Conservation (phyloP, 2,329 filamentous ascomycete species). For the Neonectria magnoliae region DNA sequence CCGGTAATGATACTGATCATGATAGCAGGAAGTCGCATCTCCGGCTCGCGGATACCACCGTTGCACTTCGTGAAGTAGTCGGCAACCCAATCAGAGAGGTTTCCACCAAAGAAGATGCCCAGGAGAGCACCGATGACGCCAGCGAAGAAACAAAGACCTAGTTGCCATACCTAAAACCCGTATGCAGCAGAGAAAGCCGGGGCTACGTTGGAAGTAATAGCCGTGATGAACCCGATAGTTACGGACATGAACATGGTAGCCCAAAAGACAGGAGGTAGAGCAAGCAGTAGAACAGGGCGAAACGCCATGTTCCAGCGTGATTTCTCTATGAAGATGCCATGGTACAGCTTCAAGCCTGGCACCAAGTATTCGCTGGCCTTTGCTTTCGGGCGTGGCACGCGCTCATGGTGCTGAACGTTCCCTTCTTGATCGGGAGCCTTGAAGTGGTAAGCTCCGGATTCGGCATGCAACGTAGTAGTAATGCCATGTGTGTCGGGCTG, state of each 20-base stretch:
- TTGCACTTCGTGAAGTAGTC: conserved; percentile 47
- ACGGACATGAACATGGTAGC: conserved; percentile 61
- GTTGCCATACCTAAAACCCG: conserved; percentile 54
- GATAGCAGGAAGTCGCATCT: conserved; percentile 55
- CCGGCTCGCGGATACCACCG: conserved; percentile 50
- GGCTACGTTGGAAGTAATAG: conserved; percentile 61
- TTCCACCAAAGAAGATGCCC: conserved; percentile 47
- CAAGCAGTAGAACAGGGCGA: conserved; percentile 57
- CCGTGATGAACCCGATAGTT: conserved; percentile 62
- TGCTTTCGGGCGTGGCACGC: neutral
- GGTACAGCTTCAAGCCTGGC: conserved; percentile 20
- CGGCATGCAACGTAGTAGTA: conserved; percentile 11
- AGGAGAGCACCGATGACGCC: conserved; percentile 55
- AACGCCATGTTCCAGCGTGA: conserved; percentile 51
- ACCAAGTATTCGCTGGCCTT: conserved; percentile 5
- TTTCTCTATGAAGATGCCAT: conserved; percentile 25
- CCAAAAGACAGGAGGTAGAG: conserved; percentile 62
- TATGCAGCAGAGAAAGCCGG: conserved; percentile 51
- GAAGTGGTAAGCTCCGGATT: conserved; percentile 18
- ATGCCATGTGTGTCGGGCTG: conserved; percentile 28
- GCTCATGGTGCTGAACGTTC: conserved; percentile 16
- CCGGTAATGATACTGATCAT: conserved; percentile 34
- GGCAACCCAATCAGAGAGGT: conserved; percentile 49
- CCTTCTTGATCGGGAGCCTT: conserved; percentile 18
- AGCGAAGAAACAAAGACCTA: conserved; percentile 59